Evolutionary conservation across 305 asterid genomes (phyloP).

Genomic region (Lippia alba): DNA sequence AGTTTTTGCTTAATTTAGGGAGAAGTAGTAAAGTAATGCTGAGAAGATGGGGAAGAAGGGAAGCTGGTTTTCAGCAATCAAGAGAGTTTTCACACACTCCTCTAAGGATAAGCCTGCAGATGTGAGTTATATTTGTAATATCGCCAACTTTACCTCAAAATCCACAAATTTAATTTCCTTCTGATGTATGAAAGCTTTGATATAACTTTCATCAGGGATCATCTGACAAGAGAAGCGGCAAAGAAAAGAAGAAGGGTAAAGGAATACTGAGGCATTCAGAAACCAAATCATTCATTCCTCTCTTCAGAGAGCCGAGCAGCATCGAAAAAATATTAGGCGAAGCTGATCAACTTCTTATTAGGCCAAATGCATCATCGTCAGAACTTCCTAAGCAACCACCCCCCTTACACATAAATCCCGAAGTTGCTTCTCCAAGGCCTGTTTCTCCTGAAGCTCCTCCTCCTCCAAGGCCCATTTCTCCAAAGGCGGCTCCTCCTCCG

Average conservation of each 20-base stretch:
- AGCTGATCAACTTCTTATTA: slow-evolving; percentile 69
- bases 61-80: slow-evolving; percentile 94
- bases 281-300: slow-evolving; percentile 73
- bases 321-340: slow-evolving; percentile 91
- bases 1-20: slow-evolving; percentile 43
- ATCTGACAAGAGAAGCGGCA: slow-evolving; percentile 58
- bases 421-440: slow-evolving; percentile 39
- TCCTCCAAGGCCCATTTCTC: slow-evolving; percentile 48
- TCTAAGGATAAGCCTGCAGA: slow-evolving; percentile 69
- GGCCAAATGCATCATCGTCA: slow-evolving; percentile 47
- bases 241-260: slow-evolving; percentile 75
- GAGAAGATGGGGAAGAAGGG: slow-evolving; percentile 91
- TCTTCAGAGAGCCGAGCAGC: slow-evolving; percentile 90
- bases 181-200: too few species aligned
- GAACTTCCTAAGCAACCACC: slow-evolving; percentile 40
- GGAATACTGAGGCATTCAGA: slow-evolving; percentile 64
- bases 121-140: slow-evolving; percentile 44
- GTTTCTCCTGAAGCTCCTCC: slow-evolving; percentile 41
- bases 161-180: too few species aligned
- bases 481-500: slow-evolving; percentile 40
- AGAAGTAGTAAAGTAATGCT: slow-evolving; percentile 80
- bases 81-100: slow-evolving; percentile 67
- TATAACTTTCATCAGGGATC: slow-evolving; percentile 48
- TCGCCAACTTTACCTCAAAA: too few species aligned
- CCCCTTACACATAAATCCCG: slow-evolving; percentile 39